phyloP scores from a whole-genome alignment of 2,329 filamentous ascomycete species.

The Didymella keratinophila region DNA sequence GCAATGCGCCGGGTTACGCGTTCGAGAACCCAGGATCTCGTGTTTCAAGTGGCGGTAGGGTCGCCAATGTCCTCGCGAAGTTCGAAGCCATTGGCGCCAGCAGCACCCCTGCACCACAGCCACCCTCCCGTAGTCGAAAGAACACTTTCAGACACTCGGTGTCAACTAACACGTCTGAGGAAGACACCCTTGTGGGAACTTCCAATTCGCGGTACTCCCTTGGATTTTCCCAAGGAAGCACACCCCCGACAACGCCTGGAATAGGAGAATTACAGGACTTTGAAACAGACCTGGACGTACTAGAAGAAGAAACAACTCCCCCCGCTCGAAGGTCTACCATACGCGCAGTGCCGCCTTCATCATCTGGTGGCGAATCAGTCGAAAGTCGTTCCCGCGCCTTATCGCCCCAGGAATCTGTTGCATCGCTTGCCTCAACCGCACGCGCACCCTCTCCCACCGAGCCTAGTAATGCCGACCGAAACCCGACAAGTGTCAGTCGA shows the following conservation, averaged over 20 bases:
- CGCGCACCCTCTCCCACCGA: constrained; percentile 36
- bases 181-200: constrained; percentile 49
- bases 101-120: constrained; percentile 44
- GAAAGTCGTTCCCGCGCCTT: constrained; percentile 46
- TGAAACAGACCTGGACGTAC: constrained; percentile 44
- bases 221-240: constrained; percentile 51
- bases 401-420: constrained; percentile 47
- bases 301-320: constrained; percentile 43
- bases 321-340: constrained; percentile 43
- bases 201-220: constrained; percentile 49
- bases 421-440: constrained; percentile 45
- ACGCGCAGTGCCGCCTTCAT: constrained; percentile 50
- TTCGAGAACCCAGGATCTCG: constrained; percentile 49
- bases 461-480: constrained; percentile 37
- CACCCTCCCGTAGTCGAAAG: constrained; percentile 42
- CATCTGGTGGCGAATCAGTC: constrained; percentile 41
- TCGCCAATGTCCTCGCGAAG: constrained; percentile 51
- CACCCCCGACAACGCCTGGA: constrained; percentile 48
- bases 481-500: constrained; percentile 38
- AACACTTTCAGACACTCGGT: constrained; percentile 48
- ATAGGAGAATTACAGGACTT: constrained; percentile 40
- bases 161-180: constrained; percentile 50
- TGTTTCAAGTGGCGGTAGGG: constrained; percentile 51
- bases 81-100: constrained; percentile 39
- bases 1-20: constrained; percentile 48